Percentiles rank a stretch among this genome's conserved stretches.
phyloP scores from a whole-genome alignment of 1,139 yeast genomes.

The Lipomyces yarrowii region DNA sequence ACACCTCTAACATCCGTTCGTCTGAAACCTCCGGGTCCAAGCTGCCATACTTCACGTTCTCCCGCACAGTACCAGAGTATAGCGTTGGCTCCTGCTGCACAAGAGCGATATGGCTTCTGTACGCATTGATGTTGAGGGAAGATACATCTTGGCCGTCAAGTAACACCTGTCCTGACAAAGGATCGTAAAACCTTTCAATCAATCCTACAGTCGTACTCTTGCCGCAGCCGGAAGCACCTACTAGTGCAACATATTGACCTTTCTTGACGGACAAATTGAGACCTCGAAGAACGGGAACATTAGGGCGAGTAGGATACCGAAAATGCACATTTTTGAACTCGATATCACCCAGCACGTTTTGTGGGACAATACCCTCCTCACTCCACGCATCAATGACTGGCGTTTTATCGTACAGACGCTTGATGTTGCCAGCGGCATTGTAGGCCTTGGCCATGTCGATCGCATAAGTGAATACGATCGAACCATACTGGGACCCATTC shows the following conservation, averaged over 20 bases:
- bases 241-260: slow-evolving; percentile 88
- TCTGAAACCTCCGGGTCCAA: slow-evolving; percentile 51
- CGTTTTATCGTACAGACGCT: slow-evolving; percentile 50
- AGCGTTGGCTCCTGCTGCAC: slow-evolving; percentile 86
- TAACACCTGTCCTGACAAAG: slow-evolving; percentile 63
- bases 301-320: slow-evolving; percentile 81
- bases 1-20: slow-evolving; percentile 67
- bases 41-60: slow-evolving; percentile 77
- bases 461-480: slow-evolving; percentile 51
- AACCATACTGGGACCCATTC: slow-evolving; percentile 45
- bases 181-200: slow-evolving; percentile 76
- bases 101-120: slow-evolving; percentile 73
- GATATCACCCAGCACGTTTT: slow-evolving; percentile 44
- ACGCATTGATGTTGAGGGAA: slow-evolving; percentile 72
- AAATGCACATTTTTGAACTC: slow-evolving; percentile 69
- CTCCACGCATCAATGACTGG: slow-evolving; percentile 52
- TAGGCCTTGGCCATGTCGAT: slow-evolving; percentile 61
- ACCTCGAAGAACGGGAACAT: slow-evolving; percentile 65
- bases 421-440: slow-evolving; percentile 55
- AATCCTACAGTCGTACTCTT: slow-evolving; percentile 87
- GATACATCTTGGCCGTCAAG: slow-evolving; percentile 72
- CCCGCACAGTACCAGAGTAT: slow-evolving; percentile 83
- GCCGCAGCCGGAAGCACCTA: slow-evolving; percentile 95
- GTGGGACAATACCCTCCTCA: slow-evolving; percentile 41
- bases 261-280: slow-evolving; percentile 64